Evolutionary conservation across 257 asterid species (phyloP), one percentile per base, ranked within the genome.

Genomic region (Solanum chmielewskii): DNA sequence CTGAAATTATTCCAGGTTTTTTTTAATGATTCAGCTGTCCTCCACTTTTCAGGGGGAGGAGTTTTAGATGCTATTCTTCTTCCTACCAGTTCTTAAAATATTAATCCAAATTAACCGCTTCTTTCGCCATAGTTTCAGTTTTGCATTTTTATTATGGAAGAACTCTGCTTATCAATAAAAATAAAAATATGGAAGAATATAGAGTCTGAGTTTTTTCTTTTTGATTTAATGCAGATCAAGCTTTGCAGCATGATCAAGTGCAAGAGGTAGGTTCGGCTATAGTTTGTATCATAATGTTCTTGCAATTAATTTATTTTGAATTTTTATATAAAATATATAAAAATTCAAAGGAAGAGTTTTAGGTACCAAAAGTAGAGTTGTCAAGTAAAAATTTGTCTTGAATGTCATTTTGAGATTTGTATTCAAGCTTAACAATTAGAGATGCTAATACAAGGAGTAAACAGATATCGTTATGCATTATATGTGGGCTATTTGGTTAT

Each of bases 201-300:
- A 70, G n/a, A 10, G 82, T 49, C 71, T 71, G 33, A 86, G 14
- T 45, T 14, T n/a, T 44, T 45, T 14, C 16, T 44, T 52, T 35
- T 73, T 74, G 42, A 37, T 37, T 73, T 86, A 81, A 49, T 86
- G 88, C 88, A 86, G 88, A 35, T 33, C 70, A 86, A 86, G 73
- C 75, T 86, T 11, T 86, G 52, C 49, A 9, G 49, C 73, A 86
- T 83, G 69, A 86, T 86, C 88, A 73, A 86, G 60, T 27, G 81
- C 71, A 71, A 86, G 88, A 11, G 85, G 88, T 86, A 59, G n/a
- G 77, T 81, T 29, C 12, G 11, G 85, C 45, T 11, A 49, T 47
- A 29, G 44, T 29, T 80, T 47, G 27, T 80, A 4, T 80, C 20
- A 29, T 80, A 66, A 45, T 47, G 84, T 80, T 5, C 69, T 29